phyloP scores from a whole-genome alignment of 306 rosid species.

The Biancaea sappan region DNA sequence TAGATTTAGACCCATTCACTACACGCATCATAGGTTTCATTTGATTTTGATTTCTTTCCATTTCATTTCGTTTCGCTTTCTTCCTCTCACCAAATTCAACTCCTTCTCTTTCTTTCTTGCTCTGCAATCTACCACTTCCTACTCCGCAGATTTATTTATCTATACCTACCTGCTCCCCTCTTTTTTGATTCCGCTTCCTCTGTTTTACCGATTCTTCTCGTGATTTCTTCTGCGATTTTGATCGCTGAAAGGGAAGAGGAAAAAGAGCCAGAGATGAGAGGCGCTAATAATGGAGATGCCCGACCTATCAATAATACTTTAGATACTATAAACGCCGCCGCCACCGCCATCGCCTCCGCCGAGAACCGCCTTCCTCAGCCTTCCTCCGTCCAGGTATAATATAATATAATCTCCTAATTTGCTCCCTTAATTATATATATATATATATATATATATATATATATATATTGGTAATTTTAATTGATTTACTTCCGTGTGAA shows the following conservation, averaged over 20 bases:
- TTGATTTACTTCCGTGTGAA: conserved; percentile 4
- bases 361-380: conserved; percentile 68
- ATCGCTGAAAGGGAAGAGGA: background rate
- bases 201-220: background rate
- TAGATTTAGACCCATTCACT: too few species aligned
- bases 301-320: conserved; percentile 55
- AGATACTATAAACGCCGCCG: conserved; percentile 93
- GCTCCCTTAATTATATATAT: conserved; percentile 4
- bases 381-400: conserved; percentile 64
- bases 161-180: background rate
- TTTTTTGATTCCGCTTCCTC: conserved; percentile 5
- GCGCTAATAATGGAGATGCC: conserved; percentile 45
- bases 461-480: too few species aligned
- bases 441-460: background rate
- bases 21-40: conserved; percentile 17
- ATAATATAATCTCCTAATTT: background rate
- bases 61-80: conserved; percentile 19
- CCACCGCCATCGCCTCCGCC: conserved; percentile 71
- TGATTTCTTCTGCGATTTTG: background rate
- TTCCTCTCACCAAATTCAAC: background rate
- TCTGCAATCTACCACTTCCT: conserved; percentile 22
- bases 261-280: conserved; percentile 46
- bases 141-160: background rate
- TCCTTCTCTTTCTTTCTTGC: conserved; percentile 30
- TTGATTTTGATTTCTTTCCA: conserved; percentile 14